A percentile compares a stretch with the other conserved stretches of the same genome.
Conservation (phyloP, 352 stramenopile genomes). For the Phytophthora fragariaefolia region DNA sequence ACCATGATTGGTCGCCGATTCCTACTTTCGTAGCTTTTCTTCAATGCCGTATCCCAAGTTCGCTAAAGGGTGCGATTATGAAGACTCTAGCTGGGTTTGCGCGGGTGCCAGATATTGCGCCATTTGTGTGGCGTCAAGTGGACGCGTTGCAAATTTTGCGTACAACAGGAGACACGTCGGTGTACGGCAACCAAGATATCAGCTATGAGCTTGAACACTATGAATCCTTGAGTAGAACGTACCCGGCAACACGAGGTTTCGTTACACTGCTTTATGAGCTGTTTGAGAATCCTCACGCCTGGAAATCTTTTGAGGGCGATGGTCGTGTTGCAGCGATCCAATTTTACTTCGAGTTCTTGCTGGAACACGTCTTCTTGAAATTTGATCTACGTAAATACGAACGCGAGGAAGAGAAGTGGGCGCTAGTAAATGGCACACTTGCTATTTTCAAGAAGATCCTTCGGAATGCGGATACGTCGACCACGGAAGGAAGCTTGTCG, state of each 20-base stretch:
- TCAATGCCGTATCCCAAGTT: slow-evolving; percentile 84
- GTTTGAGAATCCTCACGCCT: slow-evolving; percentile 78
- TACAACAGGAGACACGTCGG: slow-evolving; percentile 66
- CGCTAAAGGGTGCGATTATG: slow-evolving; percentile 87
- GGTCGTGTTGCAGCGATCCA: slow-evolving; percentile 79
- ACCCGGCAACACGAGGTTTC: slow-evolving; percentile 82
- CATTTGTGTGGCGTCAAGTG: slow-evolving; percentile 86
- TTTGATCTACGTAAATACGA: slow-evolving; percentile 88
- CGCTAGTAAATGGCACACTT: slow-evolving; percentile 70
- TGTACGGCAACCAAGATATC: slow-evolving; percentile 79
- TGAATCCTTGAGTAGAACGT: slow-evolving; percentile 76
- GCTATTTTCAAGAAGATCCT: slow-evolving; percentile 85
- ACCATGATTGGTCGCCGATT: slow-evolving; percentile 86
- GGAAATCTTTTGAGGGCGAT: slow-evolving; percentile 79
- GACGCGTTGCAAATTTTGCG: slow-evolving; percentile 85
- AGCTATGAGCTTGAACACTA: slow-evolving; percentile 89
- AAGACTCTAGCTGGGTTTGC: slow-evolving; percentile 84
- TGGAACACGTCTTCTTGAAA: slow-evolving; percentile 86
- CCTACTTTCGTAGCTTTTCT: slow-evolving; percentile 85
- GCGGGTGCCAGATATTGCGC: slow-evolving; percentile 77
- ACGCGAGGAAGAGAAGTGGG: slow-evolving; percentile 85
- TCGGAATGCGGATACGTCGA: slow-evolving; percentile 50
- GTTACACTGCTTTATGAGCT: slow-evolving; percentile 76
- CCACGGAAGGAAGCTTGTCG: slow-evolving; percentile 60
- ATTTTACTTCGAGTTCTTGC: slow-evolving; percentile 86